Evolutionary conservation across 1,284 basidiomycete genomes (phyloP), one percentile per base, ranked within the genome.

Genomic region (Sanghuangporus sanghuang): DNA sequence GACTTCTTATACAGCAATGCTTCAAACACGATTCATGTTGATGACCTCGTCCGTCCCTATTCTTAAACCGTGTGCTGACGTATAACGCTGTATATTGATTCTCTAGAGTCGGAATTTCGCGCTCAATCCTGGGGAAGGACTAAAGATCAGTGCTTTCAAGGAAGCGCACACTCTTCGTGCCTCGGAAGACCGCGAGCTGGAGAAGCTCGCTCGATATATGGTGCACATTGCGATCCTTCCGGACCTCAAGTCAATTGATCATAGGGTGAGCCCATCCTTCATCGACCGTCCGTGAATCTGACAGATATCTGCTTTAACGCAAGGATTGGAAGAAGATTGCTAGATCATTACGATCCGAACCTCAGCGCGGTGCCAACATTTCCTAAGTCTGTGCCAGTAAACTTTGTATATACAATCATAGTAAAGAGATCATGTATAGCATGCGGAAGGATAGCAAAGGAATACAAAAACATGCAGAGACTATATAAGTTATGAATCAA

Each of bases 21-120:
- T 14, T 81, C 80, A 62, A 95, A 95, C 70, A 94, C 93, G 0
- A 86, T 95, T 55, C 93, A 96, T 70, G 82, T 96, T 36, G 93
- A 96, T 73, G 93, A 95, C 72, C 79, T 96, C 56, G 87, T 88
- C 67, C 36, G 62, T 38, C 11, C 27, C 64, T 79, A 71, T 2
- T 23, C 49, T 36, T 50, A 5, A 32, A 32, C 21, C 12, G 12
- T 11, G 14, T n/a, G 16, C 35, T n/a, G 18, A 6, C 53, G 14
- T 32, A n/a, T 16, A 32, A 7, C 4, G 36, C 35, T 21, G 18
- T 62, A 48, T n/a, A 38, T 21, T 49, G 39, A 23, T 59, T 50
- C 56, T 60, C 11, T 67, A 90, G 84, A 85, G 88, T 59, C 84
- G 92, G 39, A 94, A 94, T 71, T 95, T 95, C 75, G 93, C 92